Evolutionary conservation across 2,329 filamentous ascomycete genomes (phyloP).

Genomic region (Pseudocercospora eumusae): DNA sequence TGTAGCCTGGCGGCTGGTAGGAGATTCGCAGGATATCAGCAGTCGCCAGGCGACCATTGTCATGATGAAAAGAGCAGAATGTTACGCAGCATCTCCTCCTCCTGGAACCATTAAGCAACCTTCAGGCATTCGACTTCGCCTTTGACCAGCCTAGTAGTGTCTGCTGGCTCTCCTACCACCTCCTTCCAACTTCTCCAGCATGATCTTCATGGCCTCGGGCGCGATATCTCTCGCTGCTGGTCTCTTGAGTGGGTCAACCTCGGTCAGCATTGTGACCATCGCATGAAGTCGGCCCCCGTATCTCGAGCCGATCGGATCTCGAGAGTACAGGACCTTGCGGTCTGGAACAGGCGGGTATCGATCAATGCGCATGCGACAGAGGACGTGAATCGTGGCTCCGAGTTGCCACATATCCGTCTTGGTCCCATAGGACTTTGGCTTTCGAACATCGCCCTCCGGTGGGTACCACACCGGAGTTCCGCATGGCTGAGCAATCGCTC

Average conservation of each 20-base stretch:
- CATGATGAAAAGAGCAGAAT: too few relatives aligned
- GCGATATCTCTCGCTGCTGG: slow-evolving; percentile 21
- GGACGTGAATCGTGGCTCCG: slow-evolving; percentile 20
- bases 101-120: too few relatives aligned
- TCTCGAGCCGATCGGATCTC: slow-evolving; percentile 8
- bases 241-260: neutral
- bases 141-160: neutral
- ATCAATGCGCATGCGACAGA: slow-evolving; percentile 7
- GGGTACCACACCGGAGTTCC: slow-evolving; percentile 27
- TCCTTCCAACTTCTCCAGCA: neutral
- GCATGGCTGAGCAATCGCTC: slow-evolving; percentile 15
- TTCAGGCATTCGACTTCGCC: too few relatives aligned
- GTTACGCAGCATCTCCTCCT: too few relatives aligned
- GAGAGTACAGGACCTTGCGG: neutral
- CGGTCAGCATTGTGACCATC: slow-evolving; percentile 16
- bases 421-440: slow-evolving; percentile 17
- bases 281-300: slow-evolving; percentile 15
- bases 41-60: too few relatives aligned
- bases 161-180: neutral
- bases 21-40: neutral
- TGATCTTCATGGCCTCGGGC: slow-evolving; percentile 3
- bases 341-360: neutral
- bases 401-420: slow-evolving; percentile 27
- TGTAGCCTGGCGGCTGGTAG: neutral
- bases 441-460: slow-evolving; percentile 19